Conservation (phyloP, 768 basidiomycete species). For the Tylopilus plumbeoviolaceoides region DNA sequence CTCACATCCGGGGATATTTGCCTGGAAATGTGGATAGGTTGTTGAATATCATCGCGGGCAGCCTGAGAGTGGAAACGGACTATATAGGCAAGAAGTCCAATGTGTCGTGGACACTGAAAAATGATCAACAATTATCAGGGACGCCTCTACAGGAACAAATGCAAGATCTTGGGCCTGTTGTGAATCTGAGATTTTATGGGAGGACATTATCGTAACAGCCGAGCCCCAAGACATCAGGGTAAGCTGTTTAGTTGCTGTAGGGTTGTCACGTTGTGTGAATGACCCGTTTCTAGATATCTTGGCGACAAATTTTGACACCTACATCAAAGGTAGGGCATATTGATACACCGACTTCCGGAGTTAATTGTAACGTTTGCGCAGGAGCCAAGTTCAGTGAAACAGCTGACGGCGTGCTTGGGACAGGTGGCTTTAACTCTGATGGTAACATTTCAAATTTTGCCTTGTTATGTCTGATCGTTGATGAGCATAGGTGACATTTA, state of each 20-base stretch:
- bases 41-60: slow-evolving; percentile 13
- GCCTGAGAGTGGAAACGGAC: slow-evolving; percentile 22
- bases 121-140: slow-evolving; percentile 18
- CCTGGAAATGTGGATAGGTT: slow-evolving; percentile 37
- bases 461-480: too few relatives aligned
- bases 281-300: slow-evolving; percentile 31
- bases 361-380: slow-evolving; percentile 9
- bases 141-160: slow-evolving; percentile 21
- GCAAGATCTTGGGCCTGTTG: too few relatives aligned
- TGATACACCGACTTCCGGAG: neutral
- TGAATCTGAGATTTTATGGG: slow-evolving; percentile 48
- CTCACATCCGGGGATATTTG: slow-evolving; percentile 28
- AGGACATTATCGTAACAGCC: slow-evolving; percentile 39
- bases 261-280: neutral
- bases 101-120: neutral
- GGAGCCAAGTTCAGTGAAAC: slow-evolving; percentile 31
- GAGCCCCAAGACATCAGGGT: slow-evolving; percentile 48
- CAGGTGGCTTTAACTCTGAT: too few relatives aligned
- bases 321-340: slow-evolving; percentile 36
- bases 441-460: too few relatives aligned
- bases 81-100: slow-evolving; percentile 31
- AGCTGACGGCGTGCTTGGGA: too few relatives aligned
- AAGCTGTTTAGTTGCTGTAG: neutral
- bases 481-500: too few relatives aligned
- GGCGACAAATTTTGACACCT: slow-evolving; percentile 41